Conservation (phyloP, 805 yeast species). For the Scheffersomyces spartinae region DNA sequence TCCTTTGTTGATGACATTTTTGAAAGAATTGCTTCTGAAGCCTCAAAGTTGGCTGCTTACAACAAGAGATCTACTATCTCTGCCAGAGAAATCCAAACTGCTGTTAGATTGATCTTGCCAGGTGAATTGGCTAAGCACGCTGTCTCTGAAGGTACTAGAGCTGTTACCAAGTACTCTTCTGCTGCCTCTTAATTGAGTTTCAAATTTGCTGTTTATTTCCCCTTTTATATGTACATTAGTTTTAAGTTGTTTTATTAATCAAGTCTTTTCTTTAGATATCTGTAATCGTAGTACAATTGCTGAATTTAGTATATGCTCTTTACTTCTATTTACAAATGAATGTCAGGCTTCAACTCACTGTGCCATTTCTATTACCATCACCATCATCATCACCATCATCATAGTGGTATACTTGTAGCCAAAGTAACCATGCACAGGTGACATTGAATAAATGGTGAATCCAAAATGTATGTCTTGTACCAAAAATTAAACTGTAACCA, state of each 20-base stretch:
- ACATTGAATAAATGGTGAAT: constrained; percentile 67
- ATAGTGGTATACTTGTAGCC: too few relatives aligned
- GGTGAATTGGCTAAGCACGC: constrained; percentile 99
- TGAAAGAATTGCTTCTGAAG: constrained; percentile 96
- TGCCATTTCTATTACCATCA: too few relatives aligned
- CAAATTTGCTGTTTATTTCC: constrained; percentile 1
- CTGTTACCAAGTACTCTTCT: constrained; percentile 92
- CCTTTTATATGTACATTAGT: too few relatives aligned
- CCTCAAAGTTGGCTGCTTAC: constrained; percentile 97
- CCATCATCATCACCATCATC: too few relatives aligned
- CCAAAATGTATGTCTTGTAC: constrained; percentile 77
- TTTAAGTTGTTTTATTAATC: too few relatives aligned
- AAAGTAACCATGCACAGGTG: constrained; percentile 41
- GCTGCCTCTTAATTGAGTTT: constrained; percentile 22
- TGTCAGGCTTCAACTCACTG: too few relatives aligned
- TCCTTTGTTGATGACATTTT: constrained; percentile 96
- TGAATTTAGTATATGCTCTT: too few relatives aligned
- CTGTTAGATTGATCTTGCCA: constrained; percentile 94
- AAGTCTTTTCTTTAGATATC: too few relatives aligned
- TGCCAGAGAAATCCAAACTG: constrained; percentile 97
- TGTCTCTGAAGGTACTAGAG: constrained; percentile 97
- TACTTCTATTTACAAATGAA: too few relatives aligned
- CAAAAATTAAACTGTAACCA: constrained; percentile 57
- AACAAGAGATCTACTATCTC: constrained; percentile 97
- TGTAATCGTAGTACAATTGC: too few relatives aligned